phyloP scores from a whole-genome alignment of 169 alveolate genomes.

The Eimeria sp. region DNA sequence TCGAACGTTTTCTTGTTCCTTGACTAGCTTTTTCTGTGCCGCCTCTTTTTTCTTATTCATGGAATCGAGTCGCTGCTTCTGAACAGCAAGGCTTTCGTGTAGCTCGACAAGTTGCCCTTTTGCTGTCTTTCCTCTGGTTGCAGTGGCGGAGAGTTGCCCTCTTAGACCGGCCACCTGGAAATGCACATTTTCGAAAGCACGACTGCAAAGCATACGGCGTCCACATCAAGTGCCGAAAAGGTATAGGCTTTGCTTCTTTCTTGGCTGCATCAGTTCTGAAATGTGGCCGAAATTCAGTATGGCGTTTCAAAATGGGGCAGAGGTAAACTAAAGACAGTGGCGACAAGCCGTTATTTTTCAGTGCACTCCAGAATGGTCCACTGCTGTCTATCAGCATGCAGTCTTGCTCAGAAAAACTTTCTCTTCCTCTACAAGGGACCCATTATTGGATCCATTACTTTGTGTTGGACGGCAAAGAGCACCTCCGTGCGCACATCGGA shows the following conservation, averaged over 20 bases:
- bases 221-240: not conserved
- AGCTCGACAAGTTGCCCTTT: constrained; percentile 89
- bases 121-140: constrained; percentile 52
- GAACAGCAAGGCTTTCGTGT: constrained; percentile 89
- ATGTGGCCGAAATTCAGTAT: not conserved
- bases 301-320: not conserved
- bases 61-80: constrained; percentile 84
- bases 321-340: not conserved
- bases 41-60: constrained; percentile 86
- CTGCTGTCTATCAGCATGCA: not conserved
- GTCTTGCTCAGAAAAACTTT: too few relatives aligned
- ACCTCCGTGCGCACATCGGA: not conserved
- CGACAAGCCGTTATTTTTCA: not conserved
- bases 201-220: not conserved
- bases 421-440: not conserved
- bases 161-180: constrained; percentile 85
- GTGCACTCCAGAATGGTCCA: not conserved
- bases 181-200: not conserved
- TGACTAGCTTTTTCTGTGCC: constrained; percentile 83
- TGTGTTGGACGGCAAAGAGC: not conserved
- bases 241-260: not conserved
- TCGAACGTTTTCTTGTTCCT: constrained; percentile 80
- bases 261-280: not conserved
- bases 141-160: constrained; percentile 90
- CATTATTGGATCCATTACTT: too few relatives aligned